Base-by-base conservation (phyloP, 192 early-diverging fungal species). In the Umbelopsis sp. region DNA sequence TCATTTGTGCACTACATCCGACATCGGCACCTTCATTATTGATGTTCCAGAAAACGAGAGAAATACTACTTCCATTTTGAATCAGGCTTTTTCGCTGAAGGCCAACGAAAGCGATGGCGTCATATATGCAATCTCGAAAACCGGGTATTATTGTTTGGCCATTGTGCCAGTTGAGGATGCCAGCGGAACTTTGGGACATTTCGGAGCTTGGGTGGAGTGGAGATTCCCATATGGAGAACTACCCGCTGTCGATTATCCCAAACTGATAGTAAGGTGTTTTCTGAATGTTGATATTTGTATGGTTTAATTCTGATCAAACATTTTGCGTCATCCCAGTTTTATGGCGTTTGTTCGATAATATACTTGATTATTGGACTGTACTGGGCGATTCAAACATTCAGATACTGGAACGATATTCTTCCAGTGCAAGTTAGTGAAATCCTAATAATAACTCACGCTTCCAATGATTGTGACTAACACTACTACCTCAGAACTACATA, bases 401-500 rank as follows among this genome's bases (percentile, higher is more conserved):
- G 88, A 38, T 86, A 94, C 74, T 95, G 96, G 93, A 78, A 84
- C 7, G 97, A 98, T 75, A 90, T 99, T 71, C 76, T 99, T 72
- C 90, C 90, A 16, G 88, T 99, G 12, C 97, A 99, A 69, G 81
- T 83, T 59, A 71, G 50, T 66, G 9, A 5, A 14, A 29, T 24
- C 1, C 3, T 31, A 8, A 53, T 29, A 22, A 22, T 25, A 0
- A 24, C 0, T 41, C 2, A n/a, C 10, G 24, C 2, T 10, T 1
- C 24, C 0, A 25, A 0, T 7, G 3, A n/a, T 12, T 26, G 0
- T 6, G 26, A 6, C 24, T 53, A 24, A 53, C 21, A 2, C 7
- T 14, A 25, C 24, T 22, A 3, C 6, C 22, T n/a, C 32, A 83
- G 83, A 92, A 96, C 76, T 95, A 93, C 77, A 88, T 97, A 14